These are phyloP conservation scores for Wickerhamiella bombiphila DNA, from an alignment of 805 yeast genomes.

Conservation along the genomic window DNA sequence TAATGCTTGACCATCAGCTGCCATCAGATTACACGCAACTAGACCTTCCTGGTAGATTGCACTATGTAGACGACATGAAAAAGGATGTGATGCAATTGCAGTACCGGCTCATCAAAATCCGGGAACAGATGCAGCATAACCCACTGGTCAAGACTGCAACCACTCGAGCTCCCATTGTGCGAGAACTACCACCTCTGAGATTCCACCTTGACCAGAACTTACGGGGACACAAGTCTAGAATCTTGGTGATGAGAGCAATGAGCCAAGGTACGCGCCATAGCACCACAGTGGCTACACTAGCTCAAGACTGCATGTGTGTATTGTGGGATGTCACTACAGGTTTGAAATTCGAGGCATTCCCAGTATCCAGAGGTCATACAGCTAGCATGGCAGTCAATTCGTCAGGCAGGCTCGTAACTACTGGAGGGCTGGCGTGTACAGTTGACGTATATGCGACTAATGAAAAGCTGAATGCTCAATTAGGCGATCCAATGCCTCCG, in stretches of 20 bases:
- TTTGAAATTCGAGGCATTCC: constrained; percentile 12
- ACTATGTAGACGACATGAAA: constrained; percentile 2
- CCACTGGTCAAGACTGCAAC: neutral
- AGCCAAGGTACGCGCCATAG: constrained; percentile 1
- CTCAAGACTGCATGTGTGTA: constrained; percentile 11
- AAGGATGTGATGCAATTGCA: constrained; percentile 4
- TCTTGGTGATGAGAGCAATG: constrained; percentile 2
- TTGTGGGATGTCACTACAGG: constrained; percentile 13
- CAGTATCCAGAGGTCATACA: constrained; percentile 10
- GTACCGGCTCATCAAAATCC: neutral
- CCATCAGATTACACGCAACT: constrained; percentile 3
- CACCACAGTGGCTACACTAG: constrained; percentile 4
- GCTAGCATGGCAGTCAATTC: constrained; percentile 8
- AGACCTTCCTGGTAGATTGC: neutral
- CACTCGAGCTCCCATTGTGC: neutral
- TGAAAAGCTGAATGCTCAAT: constrained; percentile 4
- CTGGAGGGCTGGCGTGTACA: constrained; percentile 16
- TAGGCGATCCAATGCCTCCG: neutral
- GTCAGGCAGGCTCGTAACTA: constrained; percentile 10
- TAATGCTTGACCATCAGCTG: neutral
- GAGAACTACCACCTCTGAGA: constrained; percentile 1
- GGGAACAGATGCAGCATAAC: constrained; percentile 1
- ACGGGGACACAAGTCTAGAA: neutral
- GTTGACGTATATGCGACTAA: constrained; percentile 14
- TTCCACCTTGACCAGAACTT: neutral